Evolutionary conservation across 352 stramenopile species (phyloP), one percentile per base, ranked within the genome.

Genomic region (Phytophthora vignae): DNA sequence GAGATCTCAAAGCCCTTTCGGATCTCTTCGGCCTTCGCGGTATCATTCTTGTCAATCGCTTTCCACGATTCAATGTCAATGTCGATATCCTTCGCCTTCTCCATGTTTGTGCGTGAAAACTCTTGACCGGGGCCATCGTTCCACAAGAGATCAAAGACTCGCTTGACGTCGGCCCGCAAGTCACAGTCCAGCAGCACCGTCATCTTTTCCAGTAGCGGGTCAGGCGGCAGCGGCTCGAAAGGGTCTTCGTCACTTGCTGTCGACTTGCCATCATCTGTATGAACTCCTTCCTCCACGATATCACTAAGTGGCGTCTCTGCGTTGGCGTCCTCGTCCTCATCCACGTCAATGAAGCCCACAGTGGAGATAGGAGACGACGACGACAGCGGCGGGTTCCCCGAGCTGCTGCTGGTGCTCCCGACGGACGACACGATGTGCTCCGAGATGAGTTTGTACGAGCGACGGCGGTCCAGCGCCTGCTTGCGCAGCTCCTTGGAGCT

Each of bases 111-210:
- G 10, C 70, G 52, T 21, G 78, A 76, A 54, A 95, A 95, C 17
- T 74, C 64, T 27, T 84, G 79, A 2, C 84, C 85, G 1, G 72
- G 58, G 9, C 76, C 84, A 65, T 94, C 79, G 40, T 86, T 83
- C 82, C 85, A 93, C 11, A 95, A 77, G 19, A 84, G 46, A 54
- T 95, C 85, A 57, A 92, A 93, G 21, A 91, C 79, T 33, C 70
- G 69, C 38, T 88, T 83, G 3, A 92, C 78, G 52, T 93, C 82
- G 9, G 80, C 82, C 4, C 77, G 81, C 59, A 95, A 42, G 44
- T 95, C 87, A 21, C 84, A 92, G 64, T 95, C 87, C 40, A 95
- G 29, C 11, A 95, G 60, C 17, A 85, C 64, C 1, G 84, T 90
- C 81, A 89, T 93, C 22, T 90, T 89, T 5, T 76, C 55, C 2